Evolutionary conservation across 768 basidiomycete genomes (phyloP), one percentile per base, ranked within the genome.

Genomic region (Leccinum ochraceum): DNA sequence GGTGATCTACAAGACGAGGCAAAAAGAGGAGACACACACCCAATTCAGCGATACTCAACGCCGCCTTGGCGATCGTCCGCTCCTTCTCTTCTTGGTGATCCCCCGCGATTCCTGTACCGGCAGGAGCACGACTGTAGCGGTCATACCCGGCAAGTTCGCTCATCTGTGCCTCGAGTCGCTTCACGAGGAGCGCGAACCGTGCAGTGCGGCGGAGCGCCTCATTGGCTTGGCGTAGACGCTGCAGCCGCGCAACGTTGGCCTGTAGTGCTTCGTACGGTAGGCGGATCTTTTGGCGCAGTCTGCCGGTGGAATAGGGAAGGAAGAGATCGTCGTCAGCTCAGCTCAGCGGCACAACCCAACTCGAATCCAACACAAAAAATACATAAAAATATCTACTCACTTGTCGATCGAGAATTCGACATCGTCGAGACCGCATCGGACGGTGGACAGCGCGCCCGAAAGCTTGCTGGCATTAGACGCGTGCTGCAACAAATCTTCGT

Each of bases 11-110:
- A 14, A n/a, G 6, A 20, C 10, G 44, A 46, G 2, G 20, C 2
- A 22, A 46, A 46, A 46, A 20, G 20, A 44, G 42, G 42, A 46
- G 20, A n/a, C 30, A 77, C 88, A 66, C 62, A 93, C 94, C 81
- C 48, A 98, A 79, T 73, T 99, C 96, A 1, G 95, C 93, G 9
- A 98, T 87, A 42, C 87, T 95, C 67, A 98, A 77, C n/a, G 95
- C 96, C 2, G 96, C 95, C 74, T 95, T 95, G 2, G 94, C 90
- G 67, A 98, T 87, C 16, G 85, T 85, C 9, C 96, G 81, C 69
- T 97, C 95, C 72, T 87, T 88, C 65, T 93, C 90, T 30, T 92
- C 89, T 67, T 89, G 89, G 36, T 78, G 71, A 30, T 83, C 85
- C 58, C 49, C 63, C 3, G 26, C 54, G 6, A 44, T 11, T 24